Evolutionary conservation across 2,329 filamentous ascomycete species (phyloP).

Genomic region (Ophiostoma triangulosporum): DNA sequence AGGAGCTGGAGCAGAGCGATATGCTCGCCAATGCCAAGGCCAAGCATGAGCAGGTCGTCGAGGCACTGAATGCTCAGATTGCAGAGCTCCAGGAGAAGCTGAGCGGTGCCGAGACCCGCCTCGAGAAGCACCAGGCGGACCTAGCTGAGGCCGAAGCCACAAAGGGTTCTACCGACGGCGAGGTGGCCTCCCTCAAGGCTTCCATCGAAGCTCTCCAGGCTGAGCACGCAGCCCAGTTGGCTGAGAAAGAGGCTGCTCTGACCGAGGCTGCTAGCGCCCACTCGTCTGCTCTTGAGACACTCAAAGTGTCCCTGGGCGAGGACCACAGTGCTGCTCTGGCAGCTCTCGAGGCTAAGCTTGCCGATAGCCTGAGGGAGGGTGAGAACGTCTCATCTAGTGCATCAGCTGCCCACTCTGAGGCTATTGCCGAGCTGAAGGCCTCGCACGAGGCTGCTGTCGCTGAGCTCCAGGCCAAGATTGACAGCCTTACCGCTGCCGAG

Average conservation of each 20-base stretch:
- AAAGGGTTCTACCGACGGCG: neutral
- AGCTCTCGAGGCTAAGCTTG: constrained; percentile 39
- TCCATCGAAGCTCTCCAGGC: constrained; percentile 34
- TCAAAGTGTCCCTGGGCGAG: constrained; percentile 35
- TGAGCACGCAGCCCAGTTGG: constrained; percentile 26
- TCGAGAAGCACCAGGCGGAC: constrained; percentile 36
- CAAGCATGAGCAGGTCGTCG: constrained; percentile 35
- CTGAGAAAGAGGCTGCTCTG: constrained; percentile 25
- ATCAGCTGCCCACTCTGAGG: constrained; percentile 33
- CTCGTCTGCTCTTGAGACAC: constrained; percentile 32
- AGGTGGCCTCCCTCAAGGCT: constrained; percentile 35
- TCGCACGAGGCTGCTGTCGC: constrained; percentile 34
- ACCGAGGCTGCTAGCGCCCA: constrained; percentile 33
- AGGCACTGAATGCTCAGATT: constrained; percentile 32
- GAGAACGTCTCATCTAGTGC: constrained; percentile 23
- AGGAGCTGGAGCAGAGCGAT: constrained; percentile 30
- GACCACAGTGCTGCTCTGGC: constrained; percentile 37
- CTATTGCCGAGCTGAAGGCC: constrained; percentile 35
- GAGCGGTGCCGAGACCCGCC: constrained; percentile 34
- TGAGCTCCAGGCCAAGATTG: constrained; percentile 41
- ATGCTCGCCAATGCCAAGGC: constrained; percentile 36
- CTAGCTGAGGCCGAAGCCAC: constrained; percentile 27
- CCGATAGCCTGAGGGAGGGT: constrained; percentile 34
- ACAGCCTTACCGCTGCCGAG: constrained; percentile 36
- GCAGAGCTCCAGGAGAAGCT: constrained; percentile 38